phyloP scores from a whole-genome alignment of 805 yeast species.

The Saturnispora hagleri region DNA sequence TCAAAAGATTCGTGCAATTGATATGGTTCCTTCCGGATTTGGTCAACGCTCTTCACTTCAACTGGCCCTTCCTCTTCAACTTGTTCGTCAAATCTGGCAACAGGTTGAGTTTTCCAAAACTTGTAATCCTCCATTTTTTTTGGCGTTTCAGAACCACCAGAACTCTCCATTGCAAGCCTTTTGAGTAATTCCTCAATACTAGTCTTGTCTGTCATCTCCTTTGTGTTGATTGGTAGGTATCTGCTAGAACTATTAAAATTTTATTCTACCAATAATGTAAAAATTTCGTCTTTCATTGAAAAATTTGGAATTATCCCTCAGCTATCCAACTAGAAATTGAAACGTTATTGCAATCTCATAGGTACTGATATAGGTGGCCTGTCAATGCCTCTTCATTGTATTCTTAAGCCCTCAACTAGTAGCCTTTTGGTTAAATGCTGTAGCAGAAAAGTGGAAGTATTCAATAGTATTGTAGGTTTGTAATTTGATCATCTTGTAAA shows the following conservation, averaged over 20 bases:
- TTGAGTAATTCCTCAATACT: constrained; percentile 52
- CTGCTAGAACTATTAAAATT: background rate
- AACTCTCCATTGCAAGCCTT: constrained; percentile 42
- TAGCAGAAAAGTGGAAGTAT: background rate
- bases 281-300: background rate
- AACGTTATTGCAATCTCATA: background rate
- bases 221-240: background rate
- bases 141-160: constrained; percentile 40
- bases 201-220: constrained; percentile 19
- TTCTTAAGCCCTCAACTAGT: no score
- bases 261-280: background rate
- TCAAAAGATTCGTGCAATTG: constrained; percentile 73
- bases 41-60: constrained; percentile 62
- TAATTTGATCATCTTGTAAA: background rate
- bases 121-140: constrained; percentile 82
- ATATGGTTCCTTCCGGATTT: constrained; percentile 61
- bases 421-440: no score
- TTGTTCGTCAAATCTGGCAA: constrained; percentile 62
- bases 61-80: constrained; percentile 68
- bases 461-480: background rate
- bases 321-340: background rate
- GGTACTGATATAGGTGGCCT: background rate
- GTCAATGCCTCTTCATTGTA: no score
- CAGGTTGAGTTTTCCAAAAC: constrained; percentile 98
- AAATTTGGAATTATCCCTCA: background rate